Conservation (phyloP, 176 grass and related monocot genomes). For the Chrysopogon serrulatus region DNA sequence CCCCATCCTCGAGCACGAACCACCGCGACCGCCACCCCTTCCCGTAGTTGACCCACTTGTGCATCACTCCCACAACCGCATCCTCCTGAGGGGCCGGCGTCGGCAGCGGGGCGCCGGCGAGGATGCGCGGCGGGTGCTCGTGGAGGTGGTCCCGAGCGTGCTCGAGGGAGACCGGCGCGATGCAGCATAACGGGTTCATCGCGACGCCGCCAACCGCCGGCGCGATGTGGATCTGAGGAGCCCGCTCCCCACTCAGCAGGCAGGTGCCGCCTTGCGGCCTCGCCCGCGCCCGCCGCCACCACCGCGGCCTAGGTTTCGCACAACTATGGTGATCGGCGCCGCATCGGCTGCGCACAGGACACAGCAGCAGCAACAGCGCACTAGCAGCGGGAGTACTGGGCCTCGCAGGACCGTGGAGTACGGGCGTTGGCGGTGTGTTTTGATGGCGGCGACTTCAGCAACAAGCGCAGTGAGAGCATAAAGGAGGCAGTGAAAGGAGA, state of each 20-base stretch:
- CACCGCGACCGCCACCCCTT: slow-evolving; percentile 84
- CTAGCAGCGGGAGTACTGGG: neutral
- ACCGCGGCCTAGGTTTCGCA: slow-evolving; percentile 11
- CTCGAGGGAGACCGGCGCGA: slow-evolving; percentile 81
- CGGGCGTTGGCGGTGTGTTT: too few relatives aligned
- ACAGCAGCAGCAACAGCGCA: neutral
- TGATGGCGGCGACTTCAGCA: too few relatives aligned
- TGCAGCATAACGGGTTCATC: slow-evolving; percentile 90
- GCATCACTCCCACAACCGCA: slow-evolving; percentile 59
- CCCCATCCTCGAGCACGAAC: slow-evolving; percentile 87
- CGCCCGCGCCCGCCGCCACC: neutral
- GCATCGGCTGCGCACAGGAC: neutral
- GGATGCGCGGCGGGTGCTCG: slow-evolving; percentile 22
- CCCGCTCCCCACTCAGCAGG: slow-evolving; percentile 3
- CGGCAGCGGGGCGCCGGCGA: neutral
- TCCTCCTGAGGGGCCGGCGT: neutral
- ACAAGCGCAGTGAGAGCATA: too few relatives aligned
- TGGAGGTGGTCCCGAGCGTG: slow-evolving; percentile 17
- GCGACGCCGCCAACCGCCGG: neutral
- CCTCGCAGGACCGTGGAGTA: neutral
- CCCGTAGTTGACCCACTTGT: slow-evolving; percentile 99
- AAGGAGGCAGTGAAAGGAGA: too few relatives aligned
- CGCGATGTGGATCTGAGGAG: slow-evolving; percentile 2
- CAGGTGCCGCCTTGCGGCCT: neutral
- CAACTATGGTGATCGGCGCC: slow-evolving; percentile 27